A percentile compares a stretch with the other conserved stretches of the same genome.
Conservation (phyloP, 768 basidiomycete genomes). For the Serendipita sp. region DNA sequence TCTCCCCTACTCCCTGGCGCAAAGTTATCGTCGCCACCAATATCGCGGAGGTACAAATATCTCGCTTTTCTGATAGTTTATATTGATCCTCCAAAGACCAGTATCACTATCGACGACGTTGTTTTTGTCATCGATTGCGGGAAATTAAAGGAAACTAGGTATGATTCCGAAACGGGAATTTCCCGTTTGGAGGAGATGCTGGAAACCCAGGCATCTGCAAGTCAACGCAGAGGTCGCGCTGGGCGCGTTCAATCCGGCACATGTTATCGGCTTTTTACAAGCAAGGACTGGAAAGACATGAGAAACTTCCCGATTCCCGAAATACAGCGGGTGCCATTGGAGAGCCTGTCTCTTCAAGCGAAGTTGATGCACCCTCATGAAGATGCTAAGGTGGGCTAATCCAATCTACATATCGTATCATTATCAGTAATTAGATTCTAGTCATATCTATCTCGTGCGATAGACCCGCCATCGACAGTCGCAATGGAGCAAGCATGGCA, state of each 20-base stretch:
- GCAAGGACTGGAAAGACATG: slow-evolving; percentile 54
- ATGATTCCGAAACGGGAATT: slow-evolving; percentile 53
- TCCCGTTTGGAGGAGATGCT: slow-evolving; percentile 66
- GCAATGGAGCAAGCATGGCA: slow-evolving; percentile 67
- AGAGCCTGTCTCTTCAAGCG: slow-evolving; percentile 63
- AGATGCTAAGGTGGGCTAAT: slow-evolving; percentile 47
- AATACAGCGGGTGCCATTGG: slow-evolving; percentile 73
- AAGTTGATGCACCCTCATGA: slow-evolving; percentile 64
- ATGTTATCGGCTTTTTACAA: slow-evolving; percentile 82
- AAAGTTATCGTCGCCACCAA: slow-evolving; percentile 86
- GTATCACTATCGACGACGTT: slow-evolving; percentile 82
- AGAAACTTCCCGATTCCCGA: slow-evolving; percentile 65
- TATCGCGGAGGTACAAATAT: slow-evolving; percentile 57
- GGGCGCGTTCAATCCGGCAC: slow-evolving; percentile 69
- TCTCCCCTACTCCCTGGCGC: slow-evolving; percentile 44
- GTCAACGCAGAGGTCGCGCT: slow-evolving; percentile 77
- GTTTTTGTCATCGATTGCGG: slow-evolving; percentile 74
- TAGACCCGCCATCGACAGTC: slow-evolving; percentile 63
- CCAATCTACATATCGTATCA: not conserved
- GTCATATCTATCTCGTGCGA: slow-evolving; percentile 54
- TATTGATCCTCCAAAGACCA: slow-evolving; percentile 36
- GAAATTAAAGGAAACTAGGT: slow-evolving; percentile 68
- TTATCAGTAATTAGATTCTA: slow-evolving; percentile 15
- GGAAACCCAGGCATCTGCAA: slow-evolving; percentile 61
- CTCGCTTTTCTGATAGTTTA: no score